These are phyloP conservation scores for Grifola frondosa DNA, from an alignment of 1,284 basidiomycete genomes.

Conservation along the genomic window DNA sequence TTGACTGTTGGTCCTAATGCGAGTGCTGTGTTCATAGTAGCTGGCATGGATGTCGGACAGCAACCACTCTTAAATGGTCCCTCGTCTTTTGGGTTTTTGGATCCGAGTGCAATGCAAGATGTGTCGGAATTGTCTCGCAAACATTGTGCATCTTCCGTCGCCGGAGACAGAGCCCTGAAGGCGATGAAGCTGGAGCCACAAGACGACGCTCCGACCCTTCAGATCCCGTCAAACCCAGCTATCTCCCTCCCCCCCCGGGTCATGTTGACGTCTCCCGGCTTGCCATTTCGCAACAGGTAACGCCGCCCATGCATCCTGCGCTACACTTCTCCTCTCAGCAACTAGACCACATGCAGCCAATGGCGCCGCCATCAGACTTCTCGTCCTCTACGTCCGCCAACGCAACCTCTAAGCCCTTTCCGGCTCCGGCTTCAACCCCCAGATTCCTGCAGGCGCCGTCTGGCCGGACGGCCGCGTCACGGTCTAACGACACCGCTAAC, in stretches of 20 bases:
- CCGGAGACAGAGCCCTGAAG: slow-evolving; percentile 56
- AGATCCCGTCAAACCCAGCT: slow-evolving; percentile 15
- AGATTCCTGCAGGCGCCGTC: slow-evolving; percentile 2
- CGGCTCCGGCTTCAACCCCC: slow-evolving; percentile 10
- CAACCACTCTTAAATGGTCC: slow-evolving; percentile 20
- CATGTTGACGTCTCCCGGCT: slow-evolving; percentile 25
- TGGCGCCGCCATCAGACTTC: slow-evolving; percentile 5
- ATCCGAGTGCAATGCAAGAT: slow-evolving; percentile 16
- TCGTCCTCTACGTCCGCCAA: slow-evolving; percentile 4
- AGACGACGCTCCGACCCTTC: slow-evolving; percentile 42
- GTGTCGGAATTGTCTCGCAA: slow-evolving; percentile 45
- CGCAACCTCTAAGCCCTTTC: slow-evolving; percentile 1
- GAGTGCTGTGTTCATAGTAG: neutral
- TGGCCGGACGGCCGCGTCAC: slow-evolving; percentile 18
- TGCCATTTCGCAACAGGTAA: slow-evolving; percentile 19
- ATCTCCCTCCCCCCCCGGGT: slow-evolving; percentile 28
- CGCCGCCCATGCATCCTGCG: slow-evolving; percentile 9
- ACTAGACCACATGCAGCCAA: slow-evolving; percentile 4
- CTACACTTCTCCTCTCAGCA: slow-evolving; percentile 6
- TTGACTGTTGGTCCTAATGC: slow-evolving; percentile 10
- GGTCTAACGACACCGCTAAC: slow-evolving; percentile 12
- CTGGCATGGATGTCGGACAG: slow-evolving; percentile 14
- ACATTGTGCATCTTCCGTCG: slow-evolving; percentile 62
- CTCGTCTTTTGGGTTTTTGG: slow-evolving; percentile 15
- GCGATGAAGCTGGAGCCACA: slow-evolving; percentile 64